These are phyloP conservation scores for Termitomyces sp. DNA, from an alignment of 768 basidiomycete genomes.

Conservation along the genomic window DNA sequence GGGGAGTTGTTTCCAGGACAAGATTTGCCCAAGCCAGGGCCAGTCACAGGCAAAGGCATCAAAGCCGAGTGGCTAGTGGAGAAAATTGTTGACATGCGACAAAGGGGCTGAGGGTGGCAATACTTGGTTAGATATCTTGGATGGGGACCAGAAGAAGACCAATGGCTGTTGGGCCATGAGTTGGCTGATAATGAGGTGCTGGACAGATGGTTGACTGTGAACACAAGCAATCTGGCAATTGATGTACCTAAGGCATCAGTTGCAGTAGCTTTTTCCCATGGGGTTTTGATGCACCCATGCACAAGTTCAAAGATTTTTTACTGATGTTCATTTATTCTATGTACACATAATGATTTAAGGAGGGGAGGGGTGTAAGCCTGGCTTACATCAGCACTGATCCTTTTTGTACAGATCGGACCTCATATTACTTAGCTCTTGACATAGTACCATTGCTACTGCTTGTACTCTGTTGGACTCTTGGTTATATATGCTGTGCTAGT, in stretches of 20 bases:
- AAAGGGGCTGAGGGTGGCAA: conserved; percentile 16
- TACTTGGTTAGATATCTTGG: conserved; percentile 28
- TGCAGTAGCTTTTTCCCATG: neutral
- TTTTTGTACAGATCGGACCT: neutral
- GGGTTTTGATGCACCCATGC: neutral
- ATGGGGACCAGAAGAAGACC: conserved; percentile 13
- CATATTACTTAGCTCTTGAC: neutral
- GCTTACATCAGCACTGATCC: neutral
- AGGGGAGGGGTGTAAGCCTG: neutral
- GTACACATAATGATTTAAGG: neutral
- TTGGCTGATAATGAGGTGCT: neutral
- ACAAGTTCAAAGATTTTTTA: neutral
- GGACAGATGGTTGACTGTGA: neutral
- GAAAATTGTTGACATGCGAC: conserved; percentile 20
- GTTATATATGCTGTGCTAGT: too few species aligned
- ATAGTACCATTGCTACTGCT: neutral
- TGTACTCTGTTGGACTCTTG: too few species aligned
- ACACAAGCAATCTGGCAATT: too few species aligned
- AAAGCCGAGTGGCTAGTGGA: conserved; percentile 21
- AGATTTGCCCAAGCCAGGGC: conserved; percentile 7
- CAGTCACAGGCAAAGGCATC: conserved; percentile 19
- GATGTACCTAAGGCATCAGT: neutral
- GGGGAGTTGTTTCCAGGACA: conserved; percentile 23
- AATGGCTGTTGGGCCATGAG: neutral
- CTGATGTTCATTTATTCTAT: neutral